Base-by-base conservation (phyloP, 2,329 filamentous ascomycete species). In the Phialophora macrospora region DNA sequence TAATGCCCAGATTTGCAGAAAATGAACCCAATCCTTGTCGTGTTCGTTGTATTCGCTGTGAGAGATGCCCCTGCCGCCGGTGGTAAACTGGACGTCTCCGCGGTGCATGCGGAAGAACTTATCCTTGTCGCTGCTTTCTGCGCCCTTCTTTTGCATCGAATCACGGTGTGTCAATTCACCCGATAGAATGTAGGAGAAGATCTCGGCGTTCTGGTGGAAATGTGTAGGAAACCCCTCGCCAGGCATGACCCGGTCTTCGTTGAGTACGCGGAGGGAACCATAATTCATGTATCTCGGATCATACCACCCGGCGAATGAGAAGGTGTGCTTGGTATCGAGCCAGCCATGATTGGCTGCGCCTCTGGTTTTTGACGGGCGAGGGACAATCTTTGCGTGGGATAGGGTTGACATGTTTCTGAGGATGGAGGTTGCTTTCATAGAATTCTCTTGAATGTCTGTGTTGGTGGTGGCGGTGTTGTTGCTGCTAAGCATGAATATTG, bases 161-260 rank as follows among this genome's bases (percentile, higher is more conserved):
- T 96, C 92, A 55, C 92, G 89, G 80, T 96, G 93, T 55, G 93
- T 94, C 68, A 96, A 85, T 78, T 94, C 91, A 69, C 93, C 92
- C 55, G 83, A 87, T n/a, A 96, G 82, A 73, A 96, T 89, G 79
- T 96, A 95, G 75, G 85, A 89, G 83, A 94, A 96, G 79, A 96
- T 96, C 78, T 96, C 90, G 77, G 92, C 93, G 77, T 96, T 90
- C 69, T 89, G 86, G 78, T 96, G 93, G 28, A 88, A 88, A 75
- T 96, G 93, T 0, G 91, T 93, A 3, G 92, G 91, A 79, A 96
- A 96, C 4, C 92, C 92, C 9, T 84, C 87, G 66, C 87, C 85
- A 30, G 88, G 81, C 73, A 87, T 85, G 38, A 96, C 92, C 38
- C 91, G 89, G 77, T 96, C 92, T 80, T 97, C 92, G 74, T 96